These are phyloP conservation scores for Nannizzia gypsea DNA, from an alignment of 2,329 filamentous ascomycete genomes.

Conservation along the genomic window DNA sequence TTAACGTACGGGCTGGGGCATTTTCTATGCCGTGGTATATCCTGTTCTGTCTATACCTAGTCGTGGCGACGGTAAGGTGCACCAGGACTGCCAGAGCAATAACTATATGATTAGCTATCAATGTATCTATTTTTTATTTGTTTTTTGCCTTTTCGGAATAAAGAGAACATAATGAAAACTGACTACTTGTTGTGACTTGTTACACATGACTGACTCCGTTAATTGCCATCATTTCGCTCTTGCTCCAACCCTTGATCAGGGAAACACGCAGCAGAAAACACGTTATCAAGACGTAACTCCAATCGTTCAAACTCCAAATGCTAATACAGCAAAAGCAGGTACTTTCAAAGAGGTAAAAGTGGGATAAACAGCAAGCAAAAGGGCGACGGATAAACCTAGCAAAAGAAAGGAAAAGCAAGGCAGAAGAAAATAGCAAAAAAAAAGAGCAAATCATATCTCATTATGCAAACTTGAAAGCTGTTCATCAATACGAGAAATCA, in stretches of 20 bases:
- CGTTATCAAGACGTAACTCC: neutral
- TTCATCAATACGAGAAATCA: neutral
- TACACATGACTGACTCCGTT: neutral
- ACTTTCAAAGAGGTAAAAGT: neutral
- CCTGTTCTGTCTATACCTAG: neutral
- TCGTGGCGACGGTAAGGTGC: neutral
- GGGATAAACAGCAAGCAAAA: neutral
- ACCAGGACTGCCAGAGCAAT: neutral
- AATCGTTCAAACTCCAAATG: neutral
- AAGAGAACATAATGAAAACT: neutral
- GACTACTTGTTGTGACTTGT: constrained; percentile 1
- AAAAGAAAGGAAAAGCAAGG: neutral
- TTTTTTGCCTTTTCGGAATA: neutral
- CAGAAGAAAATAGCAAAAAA: neutral
- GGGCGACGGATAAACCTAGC: neutral
- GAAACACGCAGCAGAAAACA: neutral
- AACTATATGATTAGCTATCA: neutral
- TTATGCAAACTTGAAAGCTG: neutral
- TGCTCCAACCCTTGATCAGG: neutral
- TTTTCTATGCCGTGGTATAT: neutral
- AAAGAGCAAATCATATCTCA: constrained; percentile 1
- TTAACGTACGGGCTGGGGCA: neutral
- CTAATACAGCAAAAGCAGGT: neutral
- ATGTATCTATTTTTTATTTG: neutral
- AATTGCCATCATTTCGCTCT: neutral